Conservation (phyloP, 129 eudicot species). For the Flaveria sonorensis region DNA sequence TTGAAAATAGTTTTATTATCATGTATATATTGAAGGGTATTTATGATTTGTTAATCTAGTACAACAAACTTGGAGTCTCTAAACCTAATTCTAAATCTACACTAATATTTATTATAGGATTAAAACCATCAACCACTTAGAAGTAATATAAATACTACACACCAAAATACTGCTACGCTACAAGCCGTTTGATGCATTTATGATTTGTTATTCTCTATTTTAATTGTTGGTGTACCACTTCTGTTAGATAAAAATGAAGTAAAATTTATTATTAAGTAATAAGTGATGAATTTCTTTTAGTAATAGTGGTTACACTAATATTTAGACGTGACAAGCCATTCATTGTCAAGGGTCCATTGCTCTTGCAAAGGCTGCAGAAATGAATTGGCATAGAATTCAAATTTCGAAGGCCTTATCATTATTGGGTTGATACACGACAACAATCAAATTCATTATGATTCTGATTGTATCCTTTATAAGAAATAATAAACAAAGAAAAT, state of each 20-base stretch:
- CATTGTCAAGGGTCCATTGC: conserved; percentile 18
- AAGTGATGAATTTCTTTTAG: too few species aligned
- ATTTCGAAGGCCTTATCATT: conserved; percentile 2
- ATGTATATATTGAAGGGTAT: not conserved
- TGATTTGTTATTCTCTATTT: too few species aligned
- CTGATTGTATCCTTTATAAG: not conserved
- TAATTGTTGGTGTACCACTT: too few species aligned
- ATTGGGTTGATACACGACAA: conserved; percentile 26
- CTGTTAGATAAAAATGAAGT: too few species aligned
- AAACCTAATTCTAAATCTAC: too few species aligned
- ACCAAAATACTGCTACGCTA: too few species aligned
- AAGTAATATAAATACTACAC: too few species aligned
- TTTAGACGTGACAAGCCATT: conserved; percentile 7
- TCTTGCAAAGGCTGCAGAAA: conserved; percentile 16
- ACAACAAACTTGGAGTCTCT: too few species aligned
- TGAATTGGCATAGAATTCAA: conserved; percentile 16
- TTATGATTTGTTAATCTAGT: not conserved
- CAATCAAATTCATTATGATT: conserved; percentile 4
- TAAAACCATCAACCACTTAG: too few species aligned
- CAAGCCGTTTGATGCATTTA: too few species aligned
- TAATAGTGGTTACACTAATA: not conserved
- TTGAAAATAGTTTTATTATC: not conserved
- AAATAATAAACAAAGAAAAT: not conserved
- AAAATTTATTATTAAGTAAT: too few species aligned
- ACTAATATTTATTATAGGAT: too few species aligned